phyloP scores from a whole-genome alignment of 2,329 filamentous ascomycete species.

The Shiraia sp. region DNA sequence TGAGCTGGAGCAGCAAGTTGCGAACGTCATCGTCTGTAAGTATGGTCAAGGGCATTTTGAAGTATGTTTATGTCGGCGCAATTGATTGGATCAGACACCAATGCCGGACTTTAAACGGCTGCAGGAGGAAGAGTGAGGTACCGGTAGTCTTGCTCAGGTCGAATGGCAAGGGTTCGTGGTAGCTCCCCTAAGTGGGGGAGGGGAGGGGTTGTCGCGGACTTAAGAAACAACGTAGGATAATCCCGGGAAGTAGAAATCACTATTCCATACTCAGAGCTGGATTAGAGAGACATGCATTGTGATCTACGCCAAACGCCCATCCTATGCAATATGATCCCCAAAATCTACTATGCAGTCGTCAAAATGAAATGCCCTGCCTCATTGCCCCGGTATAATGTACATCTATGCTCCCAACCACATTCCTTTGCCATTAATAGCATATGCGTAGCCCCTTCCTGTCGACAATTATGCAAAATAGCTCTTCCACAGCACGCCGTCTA shows the following conservation, averaged over 20 bases:
- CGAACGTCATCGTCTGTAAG: conserved; percentile 62
- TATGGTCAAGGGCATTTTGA: conserved; percentile 62
- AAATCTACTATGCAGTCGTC: conserved; percentile 6
- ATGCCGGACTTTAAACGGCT: not conserved
- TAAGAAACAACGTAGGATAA: conserved; percentile 1
- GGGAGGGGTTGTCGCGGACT: conserved; percentile 22
- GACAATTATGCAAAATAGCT: conserved; percentile 83
- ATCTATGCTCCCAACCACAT: not conserved
- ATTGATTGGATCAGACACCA: not conserved
- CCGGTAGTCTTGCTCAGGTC: conserved; percentile 2
- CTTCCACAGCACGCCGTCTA: conserved; percentile 98
- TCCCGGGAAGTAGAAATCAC: too few relatives aligned
- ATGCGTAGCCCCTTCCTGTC: not conserved
- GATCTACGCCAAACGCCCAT: conserved; percentile 2
- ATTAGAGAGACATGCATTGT: not conserved
- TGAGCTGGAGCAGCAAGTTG: conserved; percentile 59
- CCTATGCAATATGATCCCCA: conserved; percentile 2
- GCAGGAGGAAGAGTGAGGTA: conserved; percentile 3
- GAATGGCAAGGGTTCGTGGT: conserved; percentile 2
- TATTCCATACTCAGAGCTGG: too few relatives aligned
- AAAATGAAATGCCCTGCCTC: not conserved
- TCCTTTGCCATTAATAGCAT: not conserved
- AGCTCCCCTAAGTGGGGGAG: conserved; percentile 21
- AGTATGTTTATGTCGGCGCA: too few relatives aligned
- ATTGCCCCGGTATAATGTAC: conserved; percentile 13